These are phyloP conservation scores for Yamadazyma ubonensis DNA, from an alignment of 805 yeast species.

Conservation along the genomic window DNA sequence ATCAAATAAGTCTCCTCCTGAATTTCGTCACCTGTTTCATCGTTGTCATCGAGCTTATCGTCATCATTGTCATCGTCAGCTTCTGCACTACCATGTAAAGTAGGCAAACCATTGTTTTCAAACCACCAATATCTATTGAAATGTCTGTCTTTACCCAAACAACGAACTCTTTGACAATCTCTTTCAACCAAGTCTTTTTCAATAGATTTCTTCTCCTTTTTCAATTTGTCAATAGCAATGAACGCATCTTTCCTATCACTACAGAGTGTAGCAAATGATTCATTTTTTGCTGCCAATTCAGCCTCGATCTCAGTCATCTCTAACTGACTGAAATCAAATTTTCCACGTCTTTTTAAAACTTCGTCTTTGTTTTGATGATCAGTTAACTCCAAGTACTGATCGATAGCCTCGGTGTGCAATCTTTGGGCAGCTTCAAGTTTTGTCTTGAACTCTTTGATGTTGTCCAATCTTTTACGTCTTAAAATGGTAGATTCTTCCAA, in stretches of 20 bases:
- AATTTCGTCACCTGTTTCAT: constrained; percentile 46
- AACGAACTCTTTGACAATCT: constrained; percentile 74
- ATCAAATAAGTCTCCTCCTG: constrained; percentile 61
- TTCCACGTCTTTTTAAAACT: constrained; percentile 20
- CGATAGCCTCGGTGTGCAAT: constrained; percentile 24
- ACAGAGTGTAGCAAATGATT: constrained; percentile 44
- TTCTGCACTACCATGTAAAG: constrained; percentile 42
- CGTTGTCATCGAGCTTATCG: constrained; percentile 22
- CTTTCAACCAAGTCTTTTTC: constrained; percentile 65
- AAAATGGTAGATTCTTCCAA: constrained; percentile 61
- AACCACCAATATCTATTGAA: constrained; percentile 96
- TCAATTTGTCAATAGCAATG: constrained; percentile 44
- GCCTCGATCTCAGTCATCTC: constrained; percentile 44
- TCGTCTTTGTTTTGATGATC: constrained; percentile 11
- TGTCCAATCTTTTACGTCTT: constrained; percentile 67
- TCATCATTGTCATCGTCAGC: constrained; percentile 39
- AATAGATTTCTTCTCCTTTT: constrained; percentile 48
- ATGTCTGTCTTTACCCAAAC: constrained; percentile 78
- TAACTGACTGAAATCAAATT: constrained; percentile 29
- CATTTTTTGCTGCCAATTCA: constrained; percentile 38
- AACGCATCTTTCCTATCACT: constrained; percentile 44
- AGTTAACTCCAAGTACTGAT: constrained; percentile 10
- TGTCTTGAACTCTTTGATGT: constrained; percentile 56
- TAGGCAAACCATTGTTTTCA: constrained; percentile 79
- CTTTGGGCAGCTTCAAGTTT: constrained; percentile 51